Conservation (phyloP, 352 stramenopile genomes). For the Phytopythium helicoides region DNA sequence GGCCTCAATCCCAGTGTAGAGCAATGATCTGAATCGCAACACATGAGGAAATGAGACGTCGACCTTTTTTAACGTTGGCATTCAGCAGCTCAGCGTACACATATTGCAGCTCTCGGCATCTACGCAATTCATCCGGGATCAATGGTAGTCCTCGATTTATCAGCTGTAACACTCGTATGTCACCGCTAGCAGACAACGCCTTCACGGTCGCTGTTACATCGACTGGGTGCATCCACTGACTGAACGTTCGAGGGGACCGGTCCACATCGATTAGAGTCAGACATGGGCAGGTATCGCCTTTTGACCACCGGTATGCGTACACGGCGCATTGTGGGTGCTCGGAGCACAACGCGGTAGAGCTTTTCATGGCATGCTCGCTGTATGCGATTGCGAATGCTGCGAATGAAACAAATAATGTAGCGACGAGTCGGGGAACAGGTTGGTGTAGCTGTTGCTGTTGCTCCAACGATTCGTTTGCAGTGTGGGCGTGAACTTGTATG, state of each 20-base stretch:
- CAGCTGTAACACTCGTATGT: constrained; percentile 15
- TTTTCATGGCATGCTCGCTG: constrained; percentile 9
- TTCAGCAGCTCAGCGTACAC: constrained; percentile 2
- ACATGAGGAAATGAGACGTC: not conserved
- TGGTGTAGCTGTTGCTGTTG: constrained; percentile 1
- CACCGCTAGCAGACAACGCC: constrained; percentile 12
- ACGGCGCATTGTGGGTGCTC: constrained; percentile 20
- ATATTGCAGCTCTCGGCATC: not conserved
- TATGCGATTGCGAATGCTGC: constrained; percentile 5
- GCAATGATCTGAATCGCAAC: constrained; percentile 1
- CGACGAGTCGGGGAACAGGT: constrained; percentile 8
- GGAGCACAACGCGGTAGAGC: constrained; percentile 7
- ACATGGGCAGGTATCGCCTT: constrained; percentile 14
- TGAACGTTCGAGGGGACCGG: constrained; percentile 11
- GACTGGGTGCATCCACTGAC: constrained; percentile 20
- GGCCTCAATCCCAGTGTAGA: constrained; percentile 18
- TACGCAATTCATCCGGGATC: constrained; percentile 20
- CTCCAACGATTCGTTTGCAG: not conserved
- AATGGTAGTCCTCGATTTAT: constrained; percentile 19
- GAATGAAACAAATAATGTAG: constrained; percentile 9
- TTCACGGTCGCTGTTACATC: constrained; percentile 16
- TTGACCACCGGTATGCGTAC: constrained; percentile 13
- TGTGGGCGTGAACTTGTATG: not conserved
- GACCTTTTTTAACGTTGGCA: no score
- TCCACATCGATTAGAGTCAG: constrained; percentile 24